A percentile compares a stretch with the other conserved stretches of the same genome.
Conservation (phyloP, 768 basidiomycete genomes). For the Pholiota microspora region DNA sequence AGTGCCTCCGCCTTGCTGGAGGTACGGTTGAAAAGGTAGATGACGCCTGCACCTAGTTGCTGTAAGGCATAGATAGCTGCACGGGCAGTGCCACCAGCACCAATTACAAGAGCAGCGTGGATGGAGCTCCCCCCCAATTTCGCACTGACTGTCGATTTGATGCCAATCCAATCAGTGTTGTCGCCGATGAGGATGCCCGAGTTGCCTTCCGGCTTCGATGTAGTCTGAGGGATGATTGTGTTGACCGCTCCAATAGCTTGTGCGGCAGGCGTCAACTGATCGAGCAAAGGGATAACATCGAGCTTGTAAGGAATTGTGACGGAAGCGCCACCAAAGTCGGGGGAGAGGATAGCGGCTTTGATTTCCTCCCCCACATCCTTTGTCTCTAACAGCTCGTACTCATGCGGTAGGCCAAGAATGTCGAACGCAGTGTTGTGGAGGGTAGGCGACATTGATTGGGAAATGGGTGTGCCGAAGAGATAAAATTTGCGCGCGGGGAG, state of each 20-base stretch:
- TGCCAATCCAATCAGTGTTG: conserved; percentile 96
- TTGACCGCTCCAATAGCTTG: conserved; percentile 92
- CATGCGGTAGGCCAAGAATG: conserved; percentile 79
- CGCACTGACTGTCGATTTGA: conserved; percentile 53
- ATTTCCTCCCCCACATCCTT: conserved; percentile 62
- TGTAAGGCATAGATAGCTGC: conserved; percentile 92
- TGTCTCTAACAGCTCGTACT: conserved; percentile 79
- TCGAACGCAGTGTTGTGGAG: conserved; percentile 90
- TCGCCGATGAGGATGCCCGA: conserved; percentile 71
- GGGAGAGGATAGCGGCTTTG: conserved; percentile 54
- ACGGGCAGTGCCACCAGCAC: conserved; percentile 92
- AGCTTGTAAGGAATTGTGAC: conserved; percentile 97
- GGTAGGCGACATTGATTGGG: conserved; percentile 87
- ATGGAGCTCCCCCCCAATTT: conserved; percentile 39
- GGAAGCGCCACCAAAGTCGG: conserved; percentile 90
- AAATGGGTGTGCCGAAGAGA: conserved; percentile 88
- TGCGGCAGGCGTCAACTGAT: conserved; percentile 78
- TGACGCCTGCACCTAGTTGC: conserved; percentile 57
- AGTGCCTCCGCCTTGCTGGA: conserved; percentile 68
- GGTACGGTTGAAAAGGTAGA: conserved; percentile 92
- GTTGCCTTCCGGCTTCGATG: conserved; percentile 34
- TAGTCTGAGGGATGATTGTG: conserved; percentile 67
- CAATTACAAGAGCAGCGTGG: conserved; percentile 77
- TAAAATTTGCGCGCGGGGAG: conserved; percentile 74
- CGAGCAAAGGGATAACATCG: conserved; percentile 81